Percentiles rank a stretch among this genome's conserved stretches.
These are phyloP conservation scores for Wickerhamiella siamensis DNA, from an alignment of 805 yeast species.

Conservation along the genomic window DNA sequence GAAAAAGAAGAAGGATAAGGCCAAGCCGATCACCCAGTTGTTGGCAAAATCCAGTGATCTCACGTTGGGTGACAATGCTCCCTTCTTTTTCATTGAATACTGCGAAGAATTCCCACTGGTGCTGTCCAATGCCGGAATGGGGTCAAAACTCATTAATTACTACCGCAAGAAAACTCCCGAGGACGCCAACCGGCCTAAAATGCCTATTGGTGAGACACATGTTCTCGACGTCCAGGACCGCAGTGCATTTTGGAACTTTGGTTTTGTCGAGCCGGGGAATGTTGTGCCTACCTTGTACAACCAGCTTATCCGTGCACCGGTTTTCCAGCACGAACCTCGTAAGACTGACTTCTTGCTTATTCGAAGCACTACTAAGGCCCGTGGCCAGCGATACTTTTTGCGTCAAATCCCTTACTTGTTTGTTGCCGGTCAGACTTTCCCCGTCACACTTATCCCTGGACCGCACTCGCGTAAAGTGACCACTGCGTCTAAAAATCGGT, in stretches of 20 bases:
- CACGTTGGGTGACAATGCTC: slow-evolving; percentile 71
- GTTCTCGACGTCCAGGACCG: slow-evolving; percentile 92
- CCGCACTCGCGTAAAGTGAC: slow-evolving; percentile 96
- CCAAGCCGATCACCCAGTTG: slow-evolving; percentile 62
- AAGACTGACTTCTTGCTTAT: slow-evolving; percentile 71
- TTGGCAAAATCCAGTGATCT: slow-evolving; percentile 60
- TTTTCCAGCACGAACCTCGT: slow-evolving; percentile 69
- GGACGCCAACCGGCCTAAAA: slow-evolving; percentile 75
- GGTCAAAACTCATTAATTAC: slow-evolving; percentile 81
- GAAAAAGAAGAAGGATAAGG: slow-evolving; percentile 80
- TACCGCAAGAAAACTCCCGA: slow-evolving; percentile 72
- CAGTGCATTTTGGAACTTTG: slow-evolving; percentile 97
- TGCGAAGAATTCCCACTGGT: slow-evolving; percentile 79
- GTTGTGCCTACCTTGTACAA: slow-evolving; percentile 89
- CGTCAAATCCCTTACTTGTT: slow-evolving; percentile 59
- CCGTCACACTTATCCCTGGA: slow-evolving; percentile 91
- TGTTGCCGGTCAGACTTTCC: slow-evolving; percentile 83
- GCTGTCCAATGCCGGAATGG: slow-evolving; percentile 87
- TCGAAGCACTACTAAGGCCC: slow-evolving; percentile 58
- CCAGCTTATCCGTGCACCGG: slow-evolving; percentile 82
- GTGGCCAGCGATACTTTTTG: slow-evolving; percentile 52
- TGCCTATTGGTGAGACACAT: slow-evolving; percentile 85
- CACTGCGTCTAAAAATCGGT: slow-evolving; percentile 75
- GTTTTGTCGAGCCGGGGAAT: slow-evolving; percentile 88
- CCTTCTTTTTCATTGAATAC: slow-evolving; percentile 68